Base-by-base conservation (phyloP, 2,329 filamentous ascomycete species). In the Samsoniella hepiali region DNA sequence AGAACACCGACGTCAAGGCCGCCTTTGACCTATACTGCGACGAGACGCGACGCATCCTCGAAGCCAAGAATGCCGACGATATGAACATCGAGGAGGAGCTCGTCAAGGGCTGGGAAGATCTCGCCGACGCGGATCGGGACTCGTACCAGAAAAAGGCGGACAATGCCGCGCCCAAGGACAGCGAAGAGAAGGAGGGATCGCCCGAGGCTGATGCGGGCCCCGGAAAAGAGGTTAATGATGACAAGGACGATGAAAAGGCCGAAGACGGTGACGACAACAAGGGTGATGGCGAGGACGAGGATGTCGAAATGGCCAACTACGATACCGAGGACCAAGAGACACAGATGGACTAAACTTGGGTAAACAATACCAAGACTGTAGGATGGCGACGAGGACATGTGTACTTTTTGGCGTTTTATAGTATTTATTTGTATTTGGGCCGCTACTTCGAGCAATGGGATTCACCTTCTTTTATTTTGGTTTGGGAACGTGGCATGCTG, bases 21-120 rank as follows among this genome's bases (percentile, higher is more conserved):
- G 83, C 82, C 3, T 86, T 84, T 68, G 82, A 85, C 65, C 73
- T 86, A 17, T 87, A 82, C 74, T 84, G 80, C 70, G 76, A 77
- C 61, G 82, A 85, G 65, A 77, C 72, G 65, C 79, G 82, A 54
- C 75, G 79, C 3, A 66, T 72, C 11, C 72, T 83, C 34, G 76
- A 79, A 56, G 74, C 76, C 9, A 78, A 83, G 71, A 71, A 76
- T 65, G 79, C 80, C 70, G 78, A 78, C 17, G 68, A 70, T 22
- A 51, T 76, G 62, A 77, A 78, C 63, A 71, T 84, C 13, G 82
- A 85, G n/a, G 81, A 83, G 58, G 83, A 85, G 74, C 77, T 87
- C 9, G 74, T 77, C n/a, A 78, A 78, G 13, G 75, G 76, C 49
- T 87, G 84, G 84, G 81, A 84, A 64, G 79, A 82, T 27, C 75